Percentiles rank a stretch among this genome's conserved stretches.
These are phyloP conservation scores for Penicillium sumatraense DNA, from an alignment of 2,329 filamentous ascomycete species.

Conservation along the genomic window DNA sequence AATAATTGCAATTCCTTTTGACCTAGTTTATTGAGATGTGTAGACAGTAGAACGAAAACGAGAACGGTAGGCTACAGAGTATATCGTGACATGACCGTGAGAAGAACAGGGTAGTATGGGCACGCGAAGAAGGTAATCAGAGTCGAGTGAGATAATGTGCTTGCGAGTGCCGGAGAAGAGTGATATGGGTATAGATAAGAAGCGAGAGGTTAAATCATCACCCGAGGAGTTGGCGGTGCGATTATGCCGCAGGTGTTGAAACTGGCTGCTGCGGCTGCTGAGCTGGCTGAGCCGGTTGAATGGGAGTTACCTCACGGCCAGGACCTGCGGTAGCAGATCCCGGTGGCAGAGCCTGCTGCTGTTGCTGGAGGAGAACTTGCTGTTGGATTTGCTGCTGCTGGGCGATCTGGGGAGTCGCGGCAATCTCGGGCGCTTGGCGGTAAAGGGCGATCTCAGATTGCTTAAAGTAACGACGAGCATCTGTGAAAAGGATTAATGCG, in stretches of 20 bases:
- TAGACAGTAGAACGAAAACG: conserved; percentile 14
- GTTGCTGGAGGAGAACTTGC: conserved; percentile 40
- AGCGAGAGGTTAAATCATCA: conserved; percentile 3
- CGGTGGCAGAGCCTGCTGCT: conserved; percentile 41
- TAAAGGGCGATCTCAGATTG: conserved; percentile 98
- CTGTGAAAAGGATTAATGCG: conserved; percentile 53
- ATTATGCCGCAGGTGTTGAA: conserved; percentile 32
- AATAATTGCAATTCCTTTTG: not conserved
- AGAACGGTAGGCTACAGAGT: conserved; percentile 26
- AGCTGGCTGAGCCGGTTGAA: conserved; percentile 10
- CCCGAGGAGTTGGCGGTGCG: not conserved
- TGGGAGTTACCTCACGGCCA: conserved; percentile 29
- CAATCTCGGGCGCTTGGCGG: conserved; percentile 67
- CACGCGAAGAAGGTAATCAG: not conserved
- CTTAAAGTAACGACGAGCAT: conserved; percentile 97
- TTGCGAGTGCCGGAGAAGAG: conserved; percentile 4
- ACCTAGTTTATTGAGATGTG: not conserved
- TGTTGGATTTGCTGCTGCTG: conserved; percentile 47
- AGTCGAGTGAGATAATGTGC: not conserved
- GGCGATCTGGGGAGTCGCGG: conserved; percentile 44
- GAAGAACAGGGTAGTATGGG: not conserved
- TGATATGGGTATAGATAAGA: conserved; percentile 27
- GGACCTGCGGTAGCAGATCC: conserved; percentile 42
- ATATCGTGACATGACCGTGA: conserved; percentile 23
- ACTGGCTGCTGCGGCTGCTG: conserved; percentile 22